These are phyloP conservation scores for Coemansia pectinata DNA, from an alignment of 192 early-diverging fungal species.

Conservation along the genomic window DNA sequence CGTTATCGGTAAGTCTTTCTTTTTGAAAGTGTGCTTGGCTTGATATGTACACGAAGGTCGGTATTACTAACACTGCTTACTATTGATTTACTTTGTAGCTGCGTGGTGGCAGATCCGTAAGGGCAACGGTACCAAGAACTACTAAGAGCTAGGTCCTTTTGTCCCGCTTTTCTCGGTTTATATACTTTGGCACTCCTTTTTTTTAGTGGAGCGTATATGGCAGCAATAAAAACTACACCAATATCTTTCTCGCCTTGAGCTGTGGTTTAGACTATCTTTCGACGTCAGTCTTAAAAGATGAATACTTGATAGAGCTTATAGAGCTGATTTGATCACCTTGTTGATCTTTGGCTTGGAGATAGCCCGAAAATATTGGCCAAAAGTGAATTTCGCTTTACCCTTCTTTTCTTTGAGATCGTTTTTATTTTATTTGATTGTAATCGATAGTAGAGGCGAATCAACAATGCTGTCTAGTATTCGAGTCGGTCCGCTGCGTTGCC, in stretches of 20 bases:
- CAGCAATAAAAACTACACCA: neutral
- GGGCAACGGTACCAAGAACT: constrained; percentile 50
- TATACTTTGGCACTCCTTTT: neutral
- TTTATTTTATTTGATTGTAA: constrained; percentile 6
- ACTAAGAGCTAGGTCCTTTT: constrained; percentile 16
- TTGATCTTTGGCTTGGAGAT: neutral
- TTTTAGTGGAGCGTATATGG: neutral
- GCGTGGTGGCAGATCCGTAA: constrained; percentile 58
- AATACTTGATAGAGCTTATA: neutral
- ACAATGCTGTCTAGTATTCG: constrained; percentile 25
- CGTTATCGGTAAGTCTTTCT: constrained; percentile 30
- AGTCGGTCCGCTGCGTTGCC: constrained; percentile 9
- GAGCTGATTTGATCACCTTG: neutral
- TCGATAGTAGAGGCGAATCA: neutral
- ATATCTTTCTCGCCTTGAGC: neutral
- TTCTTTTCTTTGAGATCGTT: neutral
- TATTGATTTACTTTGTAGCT: constrained; percentile 20
- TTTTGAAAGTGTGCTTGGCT: neutral
- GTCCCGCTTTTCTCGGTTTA: neutral
- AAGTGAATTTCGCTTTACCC: neutral
- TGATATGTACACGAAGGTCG: neutral
- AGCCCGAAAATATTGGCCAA: neutral
- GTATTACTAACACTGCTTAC: neutral
- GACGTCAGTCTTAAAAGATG: no score
- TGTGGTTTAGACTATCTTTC: no score